phyloP scores from a whole-genome alignment of 169 alveolate species.

The Plasmodium blacklocki region DNA sequence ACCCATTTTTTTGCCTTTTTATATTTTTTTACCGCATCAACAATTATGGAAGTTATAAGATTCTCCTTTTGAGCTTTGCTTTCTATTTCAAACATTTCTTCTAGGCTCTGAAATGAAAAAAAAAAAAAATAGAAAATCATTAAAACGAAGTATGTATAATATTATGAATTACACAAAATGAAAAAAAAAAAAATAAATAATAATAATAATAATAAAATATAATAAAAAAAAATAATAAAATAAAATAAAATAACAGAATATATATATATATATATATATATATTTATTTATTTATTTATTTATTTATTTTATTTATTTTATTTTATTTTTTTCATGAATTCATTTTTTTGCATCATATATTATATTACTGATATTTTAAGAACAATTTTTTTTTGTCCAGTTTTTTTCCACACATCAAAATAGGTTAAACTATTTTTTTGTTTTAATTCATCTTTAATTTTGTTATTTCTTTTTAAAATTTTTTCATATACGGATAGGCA shows the following conservation, averaged over 20 bases:
- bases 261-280: no score
- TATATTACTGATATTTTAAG: slow-evolving; percentile 79
- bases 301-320: no score
- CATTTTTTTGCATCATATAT: not conserved
- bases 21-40: slow-evolving; percentile 84
- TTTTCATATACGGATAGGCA: slow-evolving; percentile 68
- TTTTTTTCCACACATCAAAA: slow-evolving; percentile 77
- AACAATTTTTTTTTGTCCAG: slow-evolving; percentile 87
- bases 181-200: not conserved
- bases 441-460: slow-evolving; percentile 7
- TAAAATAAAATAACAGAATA: not conserved
- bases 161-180: not conserved
- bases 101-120: slow-evolving; percentile 77
- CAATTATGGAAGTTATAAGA: slow-evolving; percentile 84
- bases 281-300: no score
- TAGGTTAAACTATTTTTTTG: slow-evolving; percentile 26
- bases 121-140: not conserved
- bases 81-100: slow-evolving; percentile 85
- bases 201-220: no score
- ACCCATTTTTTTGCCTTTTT: not conserved
- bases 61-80: slow-evolving; percentile 82
- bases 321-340: not conserved
- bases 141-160: not conserved
- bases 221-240: not conserved
- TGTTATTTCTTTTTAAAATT: slow-evolving; percentile 60